A percentile compares a stretch with the other conserved stretches of the same genome.
Conservation (phyloP, 2,329 filamentous ascomycete species). For the Paraphoma chrysanthemicola region DNA sequence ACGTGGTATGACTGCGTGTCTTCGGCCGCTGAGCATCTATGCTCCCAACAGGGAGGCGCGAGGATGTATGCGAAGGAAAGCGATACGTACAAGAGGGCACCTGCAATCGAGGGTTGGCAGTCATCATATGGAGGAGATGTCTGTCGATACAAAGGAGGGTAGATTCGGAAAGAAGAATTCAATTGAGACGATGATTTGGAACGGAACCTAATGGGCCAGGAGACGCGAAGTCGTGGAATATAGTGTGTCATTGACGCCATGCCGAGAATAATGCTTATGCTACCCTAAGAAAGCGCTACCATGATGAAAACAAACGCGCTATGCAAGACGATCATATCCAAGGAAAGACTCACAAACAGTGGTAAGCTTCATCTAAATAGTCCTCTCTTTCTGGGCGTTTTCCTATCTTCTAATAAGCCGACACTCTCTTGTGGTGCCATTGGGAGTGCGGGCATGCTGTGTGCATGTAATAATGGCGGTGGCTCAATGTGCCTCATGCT, state of each 20-base stretch:
- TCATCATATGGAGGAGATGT: too few species aligned
- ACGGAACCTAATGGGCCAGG: too few species aligned
- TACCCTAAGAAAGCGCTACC: neutral
- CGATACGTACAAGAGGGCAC: too few species aligned
- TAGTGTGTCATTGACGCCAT: neutral
- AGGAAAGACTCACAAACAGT: neutral
- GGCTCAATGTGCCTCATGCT: slow-evolving; percentile 23
- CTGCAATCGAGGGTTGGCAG: too few species aligned
- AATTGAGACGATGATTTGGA: too few species aligned
- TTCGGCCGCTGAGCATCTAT: too few species aligned
- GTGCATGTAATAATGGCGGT: slow-evolving; percentile 29
- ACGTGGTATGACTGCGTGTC: too few species aligned
- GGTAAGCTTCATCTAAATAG: slow-evolving; percentile 18
- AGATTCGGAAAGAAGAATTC: too few species aligned
- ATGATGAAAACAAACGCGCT: neutral
- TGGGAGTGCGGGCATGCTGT: slow-evolving; percentile 38
- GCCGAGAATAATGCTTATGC: neutral
- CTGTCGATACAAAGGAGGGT: too few species aligned
- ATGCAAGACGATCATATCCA: neutral
- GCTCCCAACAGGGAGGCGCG: too few species aligned
- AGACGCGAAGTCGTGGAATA: too few species aligned
- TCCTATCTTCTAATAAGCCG: slow-evolving; percentile 11
- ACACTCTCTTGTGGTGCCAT: slow-evolving; percentile 12
- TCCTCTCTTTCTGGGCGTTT: slow-evolving; percentile 26
- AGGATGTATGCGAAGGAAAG: too few species aligned